Evolutionary conservation across 495 filamentous ascomycete species (phyloP), one percentile per base, ranked within the genome.

Genomic region (Penicillium tannophilum): DNA sequence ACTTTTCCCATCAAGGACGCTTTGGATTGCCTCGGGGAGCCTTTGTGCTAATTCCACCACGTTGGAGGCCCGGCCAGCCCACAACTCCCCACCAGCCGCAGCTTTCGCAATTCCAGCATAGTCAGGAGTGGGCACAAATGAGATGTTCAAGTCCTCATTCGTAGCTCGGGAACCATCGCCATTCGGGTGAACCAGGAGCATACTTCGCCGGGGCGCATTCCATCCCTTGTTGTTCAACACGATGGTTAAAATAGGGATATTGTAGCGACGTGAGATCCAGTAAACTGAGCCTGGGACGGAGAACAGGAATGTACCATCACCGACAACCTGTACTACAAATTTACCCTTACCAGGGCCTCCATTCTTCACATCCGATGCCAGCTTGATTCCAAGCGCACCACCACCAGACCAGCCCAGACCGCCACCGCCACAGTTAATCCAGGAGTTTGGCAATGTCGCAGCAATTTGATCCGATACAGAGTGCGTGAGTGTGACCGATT

Each of bases 391-490:
- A 4, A 96, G 73, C 2, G 90, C 85, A 55, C 84, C 93, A 45
- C 93, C 93, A 20, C 93, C 93, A n/a, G 89, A 93, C 93, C 93
- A 98, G 19, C 93, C 93, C 0, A 97, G 81, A 4, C 93, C 93
- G 36, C 93, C 93, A 33, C 93, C 93, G 14, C 93, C 93, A 70
- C 93, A 98, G 76, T 96, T 96, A 67, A 96, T 87, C 88, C 91
- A 94, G 8, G 86, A 87, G 6, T 92, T 90, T 0, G 92, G 93
- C 2, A 86, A 60, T 14, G 84, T 89, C 11, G 88, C 86, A 66
- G 85, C 84, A n/a, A 97, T 68, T 62, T 91, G 88, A 63, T 98
- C 91, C 20, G 91, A 86, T 14, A 95, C 90, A 51, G 89, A 85
- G 2, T 68, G 72, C 0, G 90, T 91, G 54, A 90, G 87, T 7